Percentiles rank a stretch among this genome's conserved stretches.
These are phyloP conservation scores for Betula pendula DNA, from an alignment of 306 rosid species.

Conservation along the genomic window DNA sequence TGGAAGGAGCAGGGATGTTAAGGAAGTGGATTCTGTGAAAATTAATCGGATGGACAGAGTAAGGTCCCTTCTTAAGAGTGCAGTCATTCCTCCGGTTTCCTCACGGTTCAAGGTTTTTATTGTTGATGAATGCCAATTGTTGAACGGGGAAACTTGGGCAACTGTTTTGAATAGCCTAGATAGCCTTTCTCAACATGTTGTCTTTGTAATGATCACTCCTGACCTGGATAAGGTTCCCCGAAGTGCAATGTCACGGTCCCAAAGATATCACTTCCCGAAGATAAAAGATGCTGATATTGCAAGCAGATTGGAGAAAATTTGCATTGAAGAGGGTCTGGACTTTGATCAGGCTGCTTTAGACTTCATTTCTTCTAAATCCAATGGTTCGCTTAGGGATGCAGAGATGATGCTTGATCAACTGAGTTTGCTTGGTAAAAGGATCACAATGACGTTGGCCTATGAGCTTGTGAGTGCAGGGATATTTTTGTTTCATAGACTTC, in stretches of 20 bases:
- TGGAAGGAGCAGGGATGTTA: constrained; percentile 71
- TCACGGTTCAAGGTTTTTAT: constrained; percentile 79
- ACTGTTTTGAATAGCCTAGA: constrained; percentile 59
- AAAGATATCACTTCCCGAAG: constrained; percentile 71
- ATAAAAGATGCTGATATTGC: constrained; percentile 69
- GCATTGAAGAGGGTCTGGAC: constrained; percentile 61
- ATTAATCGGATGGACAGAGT: constrained; percentile 63
- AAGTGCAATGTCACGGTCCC: constrained; percentile 67
- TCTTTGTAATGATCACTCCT: constrained; percentile 82
- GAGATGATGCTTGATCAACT: constrained; percentile 94
- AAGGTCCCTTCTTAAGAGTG: constrained; percentile 64
- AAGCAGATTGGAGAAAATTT: constrained; percentile 54
- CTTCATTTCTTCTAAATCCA: constrained; percentile 68
- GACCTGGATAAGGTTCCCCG: constrained; percentile 67
- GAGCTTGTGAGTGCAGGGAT: constrained; percentile 67
- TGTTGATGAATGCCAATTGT: constrained; percentile 80
- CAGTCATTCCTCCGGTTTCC: constrained; percentile 53
- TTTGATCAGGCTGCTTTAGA: constrained; percentile 69
- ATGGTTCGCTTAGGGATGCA: constrained; percentile 87
- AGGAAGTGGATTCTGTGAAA: constrained; percentile 71
- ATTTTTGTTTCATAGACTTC: constrained; percentile 7
- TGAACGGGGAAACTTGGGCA: constrained; percentile 66
- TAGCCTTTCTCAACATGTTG: constrained; percentile 57
- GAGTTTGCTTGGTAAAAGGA: constrained; percentile 74
- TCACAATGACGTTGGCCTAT: constrained; percentile 56